Evolutionary conservation across 768 basidiomycete genomes (phyloP).

Genomic region (Boletales sp.): DNA sequence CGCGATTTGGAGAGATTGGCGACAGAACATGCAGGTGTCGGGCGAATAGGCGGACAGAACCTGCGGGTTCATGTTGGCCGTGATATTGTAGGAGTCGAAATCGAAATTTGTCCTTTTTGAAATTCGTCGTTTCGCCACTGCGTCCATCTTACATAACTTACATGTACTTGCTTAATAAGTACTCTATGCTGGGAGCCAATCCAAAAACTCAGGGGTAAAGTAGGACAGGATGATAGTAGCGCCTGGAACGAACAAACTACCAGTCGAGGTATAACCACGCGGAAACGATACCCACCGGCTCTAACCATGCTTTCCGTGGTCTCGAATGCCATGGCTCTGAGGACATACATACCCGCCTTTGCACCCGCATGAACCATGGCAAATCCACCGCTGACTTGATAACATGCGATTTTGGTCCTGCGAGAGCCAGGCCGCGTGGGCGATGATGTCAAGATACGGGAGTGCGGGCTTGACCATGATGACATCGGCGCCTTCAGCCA

Average conservation of each 20-base stretch:
- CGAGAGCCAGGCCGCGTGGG: constrained; percentile 78
- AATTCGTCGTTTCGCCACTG: no score
- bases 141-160: no score
- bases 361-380: constrained; percentile 98
- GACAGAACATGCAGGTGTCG: constrained; percentile 25
- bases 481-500: constrained; percentile 90
- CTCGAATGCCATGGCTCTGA: constrained; percentile 94
- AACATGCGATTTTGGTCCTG: constrained; percentile 88
- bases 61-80: no score
- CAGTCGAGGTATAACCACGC: neutral
- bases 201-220: constrained; percentile 95
- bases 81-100: no score
- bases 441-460: constrained; percentile 95
- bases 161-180: no score
- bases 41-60: constrained; percentile 10
- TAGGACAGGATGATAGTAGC: constrained; percentile 90
- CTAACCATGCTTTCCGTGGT: constrained; percentile 86
- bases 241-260: constrained; percentile 43
- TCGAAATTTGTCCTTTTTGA: no score
- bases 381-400: constrained; percentile 96
- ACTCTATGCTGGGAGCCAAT: constrained; percentile 57
- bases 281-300: constrained; percentile 57
- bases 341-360: constrained; percentile 86
- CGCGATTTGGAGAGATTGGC: constrained; percentile 11
- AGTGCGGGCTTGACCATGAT: constrained; percentile 98